Evolutionary conservation across 306 rosid genomes (phyloP).

Genomic region (Ziziphus jujuba): DNA sequence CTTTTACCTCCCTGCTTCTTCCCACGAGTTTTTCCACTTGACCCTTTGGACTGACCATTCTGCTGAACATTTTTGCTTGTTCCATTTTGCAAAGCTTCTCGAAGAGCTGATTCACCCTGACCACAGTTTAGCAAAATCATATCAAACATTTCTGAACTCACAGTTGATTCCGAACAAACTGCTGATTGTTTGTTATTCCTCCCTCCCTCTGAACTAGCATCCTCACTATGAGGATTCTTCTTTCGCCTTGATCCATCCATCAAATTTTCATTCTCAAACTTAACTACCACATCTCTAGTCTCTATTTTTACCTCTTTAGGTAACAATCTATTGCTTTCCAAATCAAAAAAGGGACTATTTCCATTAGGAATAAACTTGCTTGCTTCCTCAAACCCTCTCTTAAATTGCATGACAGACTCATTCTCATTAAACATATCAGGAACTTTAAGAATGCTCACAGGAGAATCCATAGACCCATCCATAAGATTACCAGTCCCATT

Average conservation of each 20-base stretch:
- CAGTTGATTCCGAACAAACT: conserved; percentile 26
- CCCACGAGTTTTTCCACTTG: conserved; percentile 29
- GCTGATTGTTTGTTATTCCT: conserved; percentile 38
- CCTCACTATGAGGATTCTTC: conserved; percentile 28
- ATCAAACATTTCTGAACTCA: conserved; percentile 40
- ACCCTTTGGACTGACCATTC: conserved; percentile 30
- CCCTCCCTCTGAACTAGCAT: conserved; percentile 17
- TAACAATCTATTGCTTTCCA: conserved; percentile 13
- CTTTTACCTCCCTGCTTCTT: conserved; percentile 34
- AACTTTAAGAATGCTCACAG: conserved; percentile 30
- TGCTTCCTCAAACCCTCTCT: conserved; percentile 39
- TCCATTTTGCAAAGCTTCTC: conserved; percentile 25
- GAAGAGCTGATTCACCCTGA: conserved; percentile 20
- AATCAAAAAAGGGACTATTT: conserved; percentile 14
- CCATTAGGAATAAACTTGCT: conserved; percentile 38
- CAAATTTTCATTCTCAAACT: conserved; percentile 9
- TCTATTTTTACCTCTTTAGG: conserved; percentile 25
- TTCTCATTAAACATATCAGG: conserved; percentile 23
- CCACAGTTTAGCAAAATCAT: conserved; percentile 25
- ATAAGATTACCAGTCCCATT: conserved; percentile 15
- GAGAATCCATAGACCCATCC: conserved; percentile 34
- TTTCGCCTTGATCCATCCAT: conserved; percentile 24
- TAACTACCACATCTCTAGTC: conserved; percentile 12
- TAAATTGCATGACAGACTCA: conserved; percentile 32
- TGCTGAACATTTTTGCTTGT: conserved; percentile 23